phyloP scores from a whole-genome alignment of 1,139 yeast genomes.

The Suhomyces bolitotheri region DNA sequence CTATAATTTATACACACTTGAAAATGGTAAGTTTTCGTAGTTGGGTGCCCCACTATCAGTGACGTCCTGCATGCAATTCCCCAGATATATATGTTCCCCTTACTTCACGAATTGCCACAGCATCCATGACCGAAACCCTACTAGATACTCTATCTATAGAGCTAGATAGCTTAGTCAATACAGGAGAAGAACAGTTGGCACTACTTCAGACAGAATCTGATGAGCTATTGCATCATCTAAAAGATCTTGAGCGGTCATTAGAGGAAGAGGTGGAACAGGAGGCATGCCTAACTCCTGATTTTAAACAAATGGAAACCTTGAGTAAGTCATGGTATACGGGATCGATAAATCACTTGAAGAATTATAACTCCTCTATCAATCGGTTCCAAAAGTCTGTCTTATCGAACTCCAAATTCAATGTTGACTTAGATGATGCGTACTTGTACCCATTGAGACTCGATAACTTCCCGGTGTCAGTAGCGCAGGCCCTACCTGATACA shows the following conservation, averaged over 20 bases:
- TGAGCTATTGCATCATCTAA: slow-evolving; percentile 28
- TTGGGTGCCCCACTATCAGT: too few species aligned
- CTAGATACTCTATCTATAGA: slow-evolving; percentile 33
- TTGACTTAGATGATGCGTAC: slow-evolving; percentile 47
- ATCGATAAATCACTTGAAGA: slow-evolving; percentile 35
- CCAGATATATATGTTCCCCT: not conserved
- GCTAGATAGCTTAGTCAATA: slow-evolving; percentile 22
- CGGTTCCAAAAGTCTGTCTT: slow-evolving; percentile 39
- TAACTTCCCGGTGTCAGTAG: slow-evolving; percentile 27
- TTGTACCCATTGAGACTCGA: slow-evolving; percentile 40
- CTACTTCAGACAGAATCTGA: slow-evolving; percentile 28
- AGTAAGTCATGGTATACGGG: slow-evolving; percentile 37
- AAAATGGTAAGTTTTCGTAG: too few species aligned
- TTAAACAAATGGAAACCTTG: slow-evolving; percentile 12
- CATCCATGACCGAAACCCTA: slow-evolving; percentile 20
- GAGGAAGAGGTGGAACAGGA: slow-evolving; percentile 19
- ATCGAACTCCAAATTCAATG: slow-evolving; percentile 29
- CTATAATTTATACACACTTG: too few species aligned
- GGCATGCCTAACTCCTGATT: slow-evolving; percentile 2
- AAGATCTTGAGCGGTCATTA: slow-evolving; percentile 29
- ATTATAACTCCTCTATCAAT: slow-evolving; percentile 40
- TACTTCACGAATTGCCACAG: not conserved
- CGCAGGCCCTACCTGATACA: not conserved
- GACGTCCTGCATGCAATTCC: not conserved
- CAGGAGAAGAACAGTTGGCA: slow-evolving; percentile 27